Evolutionary conservation across 2,329 filamentous ascomycete species (phyloP), one percentile per base, ranked within the genome.

Genomic region (Didymellaceae sp.): DNA sequence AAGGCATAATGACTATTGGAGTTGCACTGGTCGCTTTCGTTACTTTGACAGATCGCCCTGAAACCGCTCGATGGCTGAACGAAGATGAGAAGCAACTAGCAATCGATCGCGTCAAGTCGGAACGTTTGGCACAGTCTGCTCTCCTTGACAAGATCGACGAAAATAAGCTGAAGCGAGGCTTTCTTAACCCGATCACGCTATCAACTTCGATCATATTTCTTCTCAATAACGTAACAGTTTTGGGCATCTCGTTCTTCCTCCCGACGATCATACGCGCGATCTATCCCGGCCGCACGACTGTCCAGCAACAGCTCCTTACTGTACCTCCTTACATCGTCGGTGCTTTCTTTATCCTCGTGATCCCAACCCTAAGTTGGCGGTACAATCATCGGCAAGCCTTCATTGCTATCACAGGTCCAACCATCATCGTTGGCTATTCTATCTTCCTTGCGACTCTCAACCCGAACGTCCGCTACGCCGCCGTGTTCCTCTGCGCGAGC

Each of bases 221-320:
- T 1, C 76, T 86, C 41, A 77, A 84, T 73, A 86, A 86, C 69
- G 80, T 89, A 65, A 88, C 86, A 1, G 85, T 88, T 4, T 83
- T 86, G 61, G 85, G 85, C 2, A 74, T 89, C 4, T 82, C 82
- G 0, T 87, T 88, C 74, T 88, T 88, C 70, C 73, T 79, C 0
- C 86, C 86, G 0, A 89, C 85, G 0, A 88, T 90, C 55, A 82
- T 89, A 25, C 71, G 73, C 26, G 86, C 81, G 13, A 88, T 89
- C 59, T 89, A 88, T 58, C 82, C 83, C 0, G 58, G 77, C 1
- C 74, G 74, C 39, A 75, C 74, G 20, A 78, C 82, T 2, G 74
- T 88, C 8, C 78, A 78, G 2, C 82, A 87, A 62, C 87, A 89
- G 68, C 79, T 89, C 1, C 81, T 81, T 49, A 88, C 85, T 0